Base-by-base conservation (phyloP, 2,329 filamentous ascomycete genomes). In the Cladosporium sphaerospermum region DNA sequence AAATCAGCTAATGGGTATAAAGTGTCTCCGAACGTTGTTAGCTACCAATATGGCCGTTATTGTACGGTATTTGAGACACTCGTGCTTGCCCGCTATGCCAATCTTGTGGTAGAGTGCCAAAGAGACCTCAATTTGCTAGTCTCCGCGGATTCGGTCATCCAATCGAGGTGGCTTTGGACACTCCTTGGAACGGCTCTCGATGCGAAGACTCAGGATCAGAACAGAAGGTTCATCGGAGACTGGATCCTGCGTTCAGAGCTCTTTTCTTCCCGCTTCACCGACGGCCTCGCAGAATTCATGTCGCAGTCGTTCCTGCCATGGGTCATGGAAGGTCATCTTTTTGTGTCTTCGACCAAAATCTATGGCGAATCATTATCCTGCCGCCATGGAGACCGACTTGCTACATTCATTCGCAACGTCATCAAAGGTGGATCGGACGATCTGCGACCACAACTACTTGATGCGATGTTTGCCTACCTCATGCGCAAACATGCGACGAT, bases 41-140 rank as follows among this genome's bases (percentile, higher is more conserved):
- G 59, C 36, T 45, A 49, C 10, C 68, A 72, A 28, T 77, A 75
- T 56, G 66, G 70, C 6, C 69, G 69, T 32, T 77, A 70, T 52
- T 71, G 70, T 40, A 70, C 68, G 4, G 62, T 77, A 1, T 77
- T 74, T 54, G 74, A 77, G 53, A 77, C 70, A 0, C 71, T 78
- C 13, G 69, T 76, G 7, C 66, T 78, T 16, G 72, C 74, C 37
- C 69, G 75, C 19, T 78, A 78, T 55, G 58, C 73, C 40, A 77
- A 77, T 54, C 75, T 78, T 54, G 70, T 76, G 2, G 61, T 74
- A 34, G 74, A 72, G 18, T 75, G 72, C 47, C 64, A 76, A 31
- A 60, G 65, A 14, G 73, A 76, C 49, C 60, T 78, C 10, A 67
- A 71, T 14, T 62, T 61, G 7, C 56, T 77, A 1, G 63, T 71